Base-by-base conservation (phyloP, 306 rosid genomes). In the Cucurbita maxima region DNA sequence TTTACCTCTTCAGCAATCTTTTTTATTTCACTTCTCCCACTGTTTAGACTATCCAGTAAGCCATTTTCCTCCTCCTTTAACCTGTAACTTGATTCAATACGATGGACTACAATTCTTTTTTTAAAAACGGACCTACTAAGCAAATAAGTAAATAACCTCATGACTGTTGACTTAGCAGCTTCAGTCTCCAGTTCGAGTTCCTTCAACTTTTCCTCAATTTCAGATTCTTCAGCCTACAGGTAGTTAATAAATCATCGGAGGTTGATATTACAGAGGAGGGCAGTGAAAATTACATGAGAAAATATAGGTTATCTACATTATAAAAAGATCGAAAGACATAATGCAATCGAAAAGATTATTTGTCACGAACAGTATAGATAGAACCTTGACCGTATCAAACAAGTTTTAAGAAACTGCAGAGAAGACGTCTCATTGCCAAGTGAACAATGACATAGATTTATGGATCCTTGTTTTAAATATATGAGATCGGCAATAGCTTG, bases 161-260 rank as follows among this genome's bases (percentile, higher is more conserved):
- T 37, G 58, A 87, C 43, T 41, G 77, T 76, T 55, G 71, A 76
- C 20, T 90, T 83, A 69, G 89, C 84, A 47, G 61, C 80, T 62
- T 80, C 77, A 78, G 85, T 76, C 75, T 86, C 97, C 64, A 51
- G 60, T 73, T 64, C 83, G 50, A 90, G 90, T 78, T 40, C 81
- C 82, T 83, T 86, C 73, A 90, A 63, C 84, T 76, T 87, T 78
- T 90, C 87, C 83, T 80, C 89, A 76, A 79, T 25, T 81, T 81
- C 87, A 82, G 84, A 90, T 79, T 84, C 88, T 84, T 90, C 96
- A 44, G 84, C 96, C 98, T 93, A 82, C 78, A 87, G 73, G 70
- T 77, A 60, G 70, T 64, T 36, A 10, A 76, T 71, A 80, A 30
- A 72, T 54, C 63, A 47, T 8, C 1, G 16, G 52, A 11, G 48